phyloP scores from a whole-genome alignment of 305 asterid genomes.

The Fraxinus nigra region DNA sequence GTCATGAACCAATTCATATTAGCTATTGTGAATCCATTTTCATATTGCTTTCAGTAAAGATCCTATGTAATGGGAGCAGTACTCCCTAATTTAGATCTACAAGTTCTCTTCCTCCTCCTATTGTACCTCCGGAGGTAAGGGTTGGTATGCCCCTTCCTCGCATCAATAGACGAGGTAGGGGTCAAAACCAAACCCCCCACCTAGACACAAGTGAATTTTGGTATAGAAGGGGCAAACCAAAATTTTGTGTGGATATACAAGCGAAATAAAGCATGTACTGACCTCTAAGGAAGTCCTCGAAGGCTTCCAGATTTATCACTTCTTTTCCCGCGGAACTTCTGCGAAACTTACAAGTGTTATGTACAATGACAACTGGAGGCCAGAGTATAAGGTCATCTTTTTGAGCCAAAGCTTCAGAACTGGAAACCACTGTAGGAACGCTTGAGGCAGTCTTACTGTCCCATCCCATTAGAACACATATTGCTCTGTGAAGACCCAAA shows the following conservation, averaged over 20 bases:
- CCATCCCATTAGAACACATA: constrained; percentile 45
- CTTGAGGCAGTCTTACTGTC: constrained; percentile 25
- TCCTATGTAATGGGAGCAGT: background rate
- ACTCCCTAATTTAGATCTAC: background rate
- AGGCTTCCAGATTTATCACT: constrained; percentile 17
- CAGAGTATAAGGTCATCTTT: constrained; percentile 40
- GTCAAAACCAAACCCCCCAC: background rate
- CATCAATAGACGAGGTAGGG: background rate
- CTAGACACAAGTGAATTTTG: background rate
- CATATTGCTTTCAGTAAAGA: background rate
- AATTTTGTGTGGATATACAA: background rate
- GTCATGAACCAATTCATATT: background rate
- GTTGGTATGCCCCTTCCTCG: background rate
- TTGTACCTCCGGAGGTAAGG: background rate
- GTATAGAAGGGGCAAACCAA: background rate
- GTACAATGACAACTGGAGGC: constrained; percentile 40
- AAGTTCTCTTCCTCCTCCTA: background rate
- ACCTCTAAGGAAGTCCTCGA: constrained; percentile 39
- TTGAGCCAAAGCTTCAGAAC: constrained; percentile 29
- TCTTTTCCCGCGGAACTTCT: constrained; percentile 17
- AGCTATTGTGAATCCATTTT: background rate
- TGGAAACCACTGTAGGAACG: constrained; percentile 26
- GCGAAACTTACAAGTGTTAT: constrained; percentile 8
- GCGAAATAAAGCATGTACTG: background rate
- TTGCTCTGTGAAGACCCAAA: constrained; percentile 43